Evolutionary conservation across 2,329 filamentous ascomycete species (phyloP).

Genomic region (Monosporascus sp.): DNA sequence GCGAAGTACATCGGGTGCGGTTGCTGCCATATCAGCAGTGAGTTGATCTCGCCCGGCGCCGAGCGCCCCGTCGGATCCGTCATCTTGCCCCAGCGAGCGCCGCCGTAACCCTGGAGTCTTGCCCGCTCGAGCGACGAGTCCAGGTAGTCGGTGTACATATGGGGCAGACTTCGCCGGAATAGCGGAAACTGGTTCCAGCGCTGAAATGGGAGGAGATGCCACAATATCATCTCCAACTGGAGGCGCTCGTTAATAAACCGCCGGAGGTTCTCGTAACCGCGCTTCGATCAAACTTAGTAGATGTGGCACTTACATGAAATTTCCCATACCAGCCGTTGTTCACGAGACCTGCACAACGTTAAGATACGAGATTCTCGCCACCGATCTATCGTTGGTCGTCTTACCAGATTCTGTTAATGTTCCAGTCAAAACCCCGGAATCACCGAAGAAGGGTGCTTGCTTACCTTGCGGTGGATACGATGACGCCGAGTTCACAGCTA

Average conservation of each 20-base stretch:
- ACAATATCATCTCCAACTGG: conserved; percentile 48
- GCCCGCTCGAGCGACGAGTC: conserved; percentile 33
- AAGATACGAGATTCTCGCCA: neutral
- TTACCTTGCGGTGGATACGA: conserved; percentile 41
- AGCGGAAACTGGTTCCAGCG: conserved; percentile 44
- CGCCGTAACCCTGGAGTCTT: conserved; percentile 34
- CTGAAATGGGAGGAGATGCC: conserved; percentile 47
- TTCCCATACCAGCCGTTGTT: conserved; percentile 55
- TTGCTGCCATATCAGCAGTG: conserved; percentile 58
- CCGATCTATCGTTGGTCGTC: conserved; percentile 3
- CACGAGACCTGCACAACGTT: conserved; percentile 33
- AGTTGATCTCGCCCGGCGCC: conserved; percentile 57
- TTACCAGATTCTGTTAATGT: conserved; percentile 15
- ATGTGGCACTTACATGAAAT: conserved; percentile 35
- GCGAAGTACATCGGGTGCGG: conserved; percentile 58
- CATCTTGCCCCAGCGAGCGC: conserved; percentile 49
- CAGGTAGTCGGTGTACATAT: conserved; percentile 43
- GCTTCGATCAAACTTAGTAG: neutral
- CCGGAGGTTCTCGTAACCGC: too few species aligned
- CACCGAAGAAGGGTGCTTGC: neutral
- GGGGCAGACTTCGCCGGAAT: conserved; percentile 38
- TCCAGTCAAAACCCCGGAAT: neutral
- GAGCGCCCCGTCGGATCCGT: conserved; percentile 49
- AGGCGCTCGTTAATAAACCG: neutral
- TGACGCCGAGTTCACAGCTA: conserved; percentile 47